These are phyloP conservation scores for Calendula officinalis DNA, from an alignment of 129 eudicot species.

Conservation along the genomic window DNA sequence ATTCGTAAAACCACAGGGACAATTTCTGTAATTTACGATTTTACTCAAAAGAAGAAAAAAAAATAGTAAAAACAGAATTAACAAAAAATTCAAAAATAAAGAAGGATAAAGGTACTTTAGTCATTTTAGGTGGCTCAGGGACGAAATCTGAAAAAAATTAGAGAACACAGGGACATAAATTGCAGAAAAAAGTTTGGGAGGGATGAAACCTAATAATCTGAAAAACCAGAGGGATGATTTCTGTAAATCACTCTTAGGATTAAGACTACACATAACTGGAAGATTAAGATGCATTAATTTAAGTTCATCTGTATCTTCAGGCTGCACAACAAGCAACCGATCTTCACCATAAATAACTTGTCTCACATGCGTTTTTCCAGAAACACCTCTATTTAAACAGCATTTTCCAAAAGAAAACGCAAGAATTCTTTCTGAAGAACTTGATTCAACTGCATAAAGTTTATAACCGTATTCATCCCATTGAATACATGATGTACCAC, in stretches of 20 bases:
- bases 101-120: no score
- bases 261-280: constrained; percentile 71
- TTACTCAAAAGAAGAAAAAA: no score
- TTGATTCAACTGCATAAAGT: constrained; percentile 78
- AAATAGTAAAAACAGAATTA: no score
- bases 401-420: constrained; percentile 93
- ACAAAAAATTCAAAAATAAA: no score
- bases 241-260: background rate
- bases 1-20: no score
- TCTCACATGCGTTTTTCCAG: constrained; percentile 71
- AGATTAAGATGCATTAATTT: constrained; percentile 88
- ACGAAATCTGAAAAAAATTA: no score
- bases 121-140: no score
- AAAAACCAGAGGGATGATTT: no score
- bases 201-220: no score
- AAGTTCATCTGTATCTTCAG: constrained; percentile 96
- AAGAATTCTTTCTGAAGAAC: constrained; percentile 79
- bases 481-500: constrained; percentile 81
- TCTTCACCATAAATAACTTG: constrained; percentile 98
- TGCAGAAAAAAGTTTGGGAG: no score
- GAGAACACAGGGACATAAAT: no score
- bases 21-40: no score
- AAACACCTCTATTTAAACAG: constrained; percentile 91
- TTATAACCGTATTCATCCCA: constrained; percentile 97
- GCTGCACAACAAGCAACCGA: constrained; percentile 91